These are phyloP conservation scores for Auricularia sp. DNA, from an alignment of 768 basidiomycete genomes.

Conservation along the genomic window DNA sequence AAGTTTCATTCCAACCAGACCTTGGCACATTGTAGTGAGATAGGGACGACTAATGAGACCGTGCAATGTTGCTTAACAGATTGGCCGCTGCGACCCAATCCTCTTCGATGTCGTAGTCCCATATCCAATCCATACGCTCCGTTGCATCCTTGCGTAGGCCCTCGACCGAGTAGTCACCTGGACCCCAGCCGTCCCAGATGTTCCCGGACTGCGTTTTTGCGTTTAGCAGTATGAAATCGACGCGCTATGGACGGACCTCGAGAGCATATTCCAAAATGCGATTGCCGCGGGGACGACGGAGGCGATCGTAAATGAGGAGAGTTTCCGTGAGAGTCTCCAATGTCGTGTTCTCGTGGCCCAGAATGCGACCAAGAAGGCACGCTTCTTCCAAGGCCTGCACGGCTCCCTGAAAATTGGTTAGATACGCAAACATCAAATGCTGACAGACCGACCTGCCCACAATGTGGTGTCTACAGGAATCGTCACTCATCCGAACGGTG, in stretches of 20 bases:
- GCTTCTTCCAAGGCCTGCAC: constrained; percentile 11
- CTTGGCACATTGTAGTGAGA: no score
- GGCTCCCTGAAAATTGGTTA: background rate
- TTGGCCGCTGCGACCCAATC: background rate
- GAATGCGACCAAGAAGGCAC: constrained; percentile 15
- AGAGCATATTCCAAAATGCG: constrained; percentile 4
- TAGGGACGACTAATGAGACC: no score
- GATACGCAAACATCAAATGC: background rate
- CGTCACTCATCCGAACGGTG: background rate
- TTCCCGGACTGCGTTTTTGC: background rate
- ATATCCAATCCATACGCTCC: background rate
- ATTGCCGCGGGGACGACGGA: constrained; percentile 12
- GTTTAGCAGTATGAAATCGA: background rate
- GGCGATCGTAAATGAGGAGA: constrained; percentile 13
- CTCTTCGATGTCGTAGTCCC: background rate
- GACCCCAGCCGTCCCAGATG: background rate
- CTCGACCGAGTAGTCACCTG: background rate
- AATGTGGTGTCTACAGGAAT: background rate
- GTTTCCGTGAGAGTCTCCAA: constrained; percentile 6
- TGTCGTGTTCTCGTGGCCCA: constrained; percentile 9
- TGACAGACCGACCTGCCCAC: background rate
- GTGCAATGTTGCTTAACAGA: no score
- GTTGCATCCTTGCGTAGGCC: background rate
- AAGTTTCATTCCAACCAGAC: no score
- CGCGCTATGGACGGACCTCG: background rate